A percentile compares a stretch with the other conserved stretches of the same genome.
These are phyloP conservation scores for Castanopsis chinensis DNA, from an alignment of 306 rosid genomes.

Conservation along the genomic window DNA sequence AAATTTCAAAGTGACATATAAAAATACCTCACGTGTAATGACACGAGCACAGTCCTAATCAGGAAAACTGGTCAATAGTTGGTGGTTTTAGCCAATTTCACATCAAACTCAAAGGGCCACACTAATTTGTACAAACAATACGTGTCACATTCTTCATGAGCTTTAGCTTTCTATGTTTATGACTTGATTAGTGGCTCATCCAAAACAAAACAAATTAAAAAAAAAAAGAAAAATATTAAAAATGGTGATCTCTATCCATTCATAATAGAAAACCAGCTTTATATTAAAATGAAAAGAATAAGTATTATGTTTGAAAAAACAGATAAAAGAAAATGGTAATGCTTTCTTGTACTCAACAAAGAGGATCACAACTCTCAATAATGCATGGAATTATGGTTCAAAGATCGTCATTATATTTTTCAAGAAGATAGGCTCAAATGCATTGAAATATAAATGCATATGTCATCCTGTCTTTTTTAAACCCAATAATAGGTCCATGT, in stretches of 20 bases:
- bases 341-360: constrained; percentile 17
- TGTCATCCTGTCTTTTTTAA: constrained; percentile 1
- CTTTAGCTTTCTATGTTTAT: not conserved
- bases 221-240: too few species aligned
- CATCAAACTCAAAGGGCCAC: not conserved
- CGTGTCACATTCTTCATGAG: constrained; percentile 21
- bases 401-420: constrained; percentile 2
- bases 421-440: constrained; percentile 24
- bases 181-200: not conserved
- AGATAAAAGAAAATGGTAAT: constrained; percentile 2
- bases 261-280: not conserved
- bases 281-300: not conserved
- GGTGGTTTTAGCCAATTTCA: not conserved
- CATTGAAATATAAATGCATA: constrained; percentile 15
- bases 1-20: not conserved
- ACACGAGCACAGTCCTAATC: not conserved
- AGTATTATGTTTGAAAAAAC: not conserved
- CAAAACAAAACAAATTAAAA: too few species aligned
- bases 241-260: not conserved
- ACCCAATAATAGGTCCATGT: constrained; percentile 1
- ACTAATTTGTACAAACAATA: not conserved
- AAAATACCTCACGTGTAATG: not conserved
- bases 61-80: not conserved
- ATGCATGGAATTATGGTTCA: constrained; percentile 17
- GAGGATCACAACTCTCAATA: constrained; percentile 21